Base-by-base conservation (phyloP, 2,329 filamentous ascomycete species). In the Hansfordia pulvinata region DNA sequence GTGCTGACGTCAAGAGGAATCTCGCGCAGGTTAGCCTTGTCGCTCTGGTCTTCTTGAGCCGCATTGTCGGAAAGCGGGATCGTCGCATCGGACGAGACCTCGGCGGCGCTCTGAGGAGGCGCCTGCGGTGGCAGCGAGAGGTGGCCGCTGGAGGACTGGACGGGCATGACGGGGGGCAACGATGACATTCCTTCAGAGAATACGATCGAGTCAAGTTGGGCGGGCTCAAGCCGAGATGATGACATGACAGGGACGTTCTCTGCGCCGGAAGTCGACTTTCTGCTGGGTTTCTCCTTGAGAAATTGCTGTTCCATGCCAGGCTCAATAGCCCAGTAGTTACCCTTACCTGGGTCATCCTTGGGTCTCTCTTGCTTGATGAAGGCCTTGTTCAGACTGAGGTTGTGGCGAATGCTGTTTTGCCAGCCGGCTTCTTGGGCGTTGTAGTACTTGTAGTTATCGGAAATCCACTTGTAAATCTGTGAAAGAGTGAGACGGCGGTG, bases 381-480 rank as follows among this genome's bases (percentile, higher is more conserved):
- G 24, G 82, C 83, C 57, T 96, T 96, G 64, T 94, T 93, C 23
- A 98, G 64, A 46, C 86, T 94, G 18, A 98, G 72, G 42, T 98
- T 98, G 54, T 98, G 90, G 18, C 90, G 80, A 50, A 98, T 98
- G 58, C 90, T 96, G 54, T 98, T 98, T 54, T 96, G 88, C 90
- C 90, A 98, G 35, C 90, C 88, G 8, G 81, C 75, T 42, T 94
- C 85, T 30, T 76, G 70, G 22, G 74, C 69, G 39, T 71, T 76
- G 59, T 96, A 98, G 54, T 88, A 94, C 5, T 71, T 76, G 49
- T 81, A 96, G 11, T 78, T 86, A 49, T 92, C 83, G n/a, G 84
- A 92, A 42, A 98, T 96, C 88, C 90, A 98, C 49, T 93, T 93
- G 66, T 96, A 98, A 40, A 98, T 98, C 52, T 94, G 85, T 15